Conservation (phyloP, 352 stramenopile species). For the Phytophthora pini region DNA sequence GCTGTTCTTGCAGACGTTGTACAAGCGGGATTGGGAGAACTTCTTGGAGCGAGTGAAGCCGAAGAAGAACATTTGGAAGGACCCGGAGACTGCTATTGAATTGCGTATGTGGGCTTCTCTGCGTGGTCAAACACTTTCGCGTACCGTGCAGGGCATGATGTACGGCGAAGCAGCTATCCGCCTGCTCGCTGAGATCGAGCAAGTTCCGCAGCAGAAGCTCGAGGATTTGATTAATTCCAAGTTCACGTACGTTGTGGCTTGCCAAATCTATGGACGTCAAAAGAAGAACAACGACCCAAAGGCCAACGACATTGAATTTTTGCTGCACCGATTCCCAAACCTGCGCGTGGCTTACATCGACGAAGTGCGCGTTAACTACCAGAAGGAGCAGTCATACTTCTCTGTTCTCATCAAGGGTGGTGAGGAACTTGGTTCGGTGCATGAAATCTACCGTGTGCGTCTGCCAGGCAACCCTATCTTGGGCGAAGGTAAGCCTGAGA, state of each 20-base stretch:
- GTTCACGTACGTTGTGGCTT: conserved; percentile 99
- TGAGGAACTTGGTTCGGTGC: conserved; percentile 62
- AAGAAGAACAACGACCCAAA: conserved; percentile 99
- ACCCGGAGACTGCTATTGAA: conserved; percentile 86
- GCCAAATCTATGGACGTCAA: conserved; percentile 98
- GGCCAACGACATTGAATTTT: conserved; percentile 98
- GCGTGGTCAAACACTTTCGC: conserved; percentile 96
- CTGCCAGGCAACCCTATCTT: conserved; percentile 98
- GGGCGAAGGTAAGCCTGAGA: conserved; percentile 99
- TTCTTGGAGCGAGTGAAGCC: conserved; percentile 97
- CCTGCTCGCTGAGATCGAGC: conserved; percentile 97
- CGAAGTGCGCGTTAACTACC: conserved; percentile 95
- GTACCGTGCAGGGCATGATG: conserved; percentile 99
- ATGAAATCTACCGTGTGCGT: conserved; percentile 98
- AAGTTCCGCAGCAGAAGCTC: conserved; percentile 87
- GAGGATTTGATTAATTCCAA: conserved; percentile 98
- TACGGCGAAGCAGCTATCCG: conserved; percentile 98
- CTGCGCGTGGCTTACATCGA: conserved; percentile 99
- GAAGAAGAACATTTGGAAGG: conserved; percentile 93
- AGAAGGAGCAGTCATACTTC: conserved; percentile 96
- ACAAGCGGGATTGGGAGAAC: conserved; percentile 98
- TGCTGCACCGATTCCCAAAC: conserved; percentile 97
- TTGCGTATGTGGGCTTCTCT: conserved; percentile 98
- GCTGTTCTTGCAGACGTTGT: conserved; percentile 96
- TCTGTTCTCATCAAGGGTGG: conserved; percentile 97